Base-by-base conservation (phyloP, 2,329 filamentous ascomycete genomes). In the Elsinoe batatas region DNA sequence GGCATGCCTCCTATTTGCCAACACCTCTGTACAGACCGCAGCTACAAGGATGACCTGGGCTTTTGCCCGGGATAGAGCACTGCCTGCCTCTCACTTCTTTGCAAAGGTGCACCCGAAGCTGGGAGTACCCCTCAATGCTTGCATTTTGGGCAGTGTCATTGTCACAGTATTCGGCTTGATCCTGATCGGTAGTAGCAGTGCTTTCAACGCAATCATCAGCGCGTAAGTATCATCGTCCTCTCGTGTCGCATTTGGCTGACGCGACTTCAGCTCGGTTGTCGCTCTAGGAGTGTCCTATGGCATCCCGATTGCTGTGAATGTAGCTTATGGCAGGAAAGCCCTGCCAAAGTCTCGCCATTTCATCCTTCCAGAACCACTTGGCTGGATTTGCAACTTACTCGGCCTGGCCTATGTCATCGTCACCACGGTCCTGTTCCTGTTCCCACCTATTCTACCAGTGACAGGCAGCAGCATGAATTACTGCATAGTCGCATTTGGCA, bases 371-470 rank as follows among this genome's bases (percentile, higher is more conserved):
- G 72, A 68, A 20, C 65, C 68, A 30, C 56, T 84, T 33, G 83
- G 77, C 17, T 87, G 82, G 83, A 68, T 75, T 20, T 74, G 78
- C 20, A 87, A 87, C 58, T 20, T 71, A 7, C 50, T 79, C 26
- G 84, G 85, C 4, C 74, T 90, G 46, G 72, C 72, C 0, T 90
- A 85, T 69, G 79, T 84, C 1, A 70, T 81, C 11, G 67, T 89
- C n/a, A 89, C 85, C 0, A 88, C 84, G 0, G 80, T 88, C 0
- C 74, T 90, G 0, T 89, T 89, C 69, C 76, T 88, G 17, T 88
- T 89, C 69, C 86, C 86, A 2, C 85, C 86, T 0, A 76, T 76
- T 6, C 64, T 83, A 3, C 84, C 83, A 0, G 82, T 84, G 1
- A 81, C 80, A 0, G 74, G 77, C 0, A 79, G 71, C 61, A 88